These are phyloP conservation scores for Kodamaea neixiangensis DNA, from an alignment of 805 yeast genomes.

Conservation along the genomic window DNA sequence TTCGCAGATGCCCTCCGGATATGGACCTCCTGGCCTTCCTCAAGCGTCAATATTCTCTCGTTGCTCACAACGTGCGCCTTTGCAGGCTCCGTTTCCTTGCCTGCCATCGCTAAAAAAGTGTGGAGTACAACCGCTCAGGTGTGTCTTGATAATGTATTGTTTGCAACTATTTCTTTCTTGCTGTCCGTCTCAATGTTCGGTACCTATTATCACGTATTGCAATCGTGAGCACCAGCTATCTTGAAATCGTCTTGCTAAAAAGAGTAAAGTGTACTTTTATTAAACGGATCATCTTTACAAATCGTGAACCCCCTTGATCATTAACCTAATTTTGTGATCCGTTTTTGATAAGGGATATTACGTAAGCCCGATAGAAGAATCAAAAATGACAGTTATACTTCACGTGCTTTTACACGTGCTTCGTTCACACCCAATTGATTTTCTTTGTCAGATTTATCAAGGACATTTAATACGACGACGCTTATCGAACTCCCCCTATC, in stretches of 20 bases:
- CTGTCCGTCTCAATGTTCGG: not conserved
- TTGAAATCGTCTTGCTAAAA: not conserved
- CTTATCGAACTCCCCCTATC: too few relatives aligned
- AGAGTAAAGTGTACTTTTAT: not conserved
- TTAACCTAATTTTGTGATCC: not conserved
- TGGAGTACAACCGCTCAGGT: not conserved
- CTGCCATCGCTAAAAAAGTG: not conserved
- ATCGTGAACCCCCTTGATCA: not conserved
- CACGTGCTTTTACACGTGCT: not conserved
- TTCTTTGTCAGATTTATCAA: too few relatives aligned
- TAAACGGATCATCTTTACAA: not conserved
- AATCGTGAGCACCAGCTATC: not conserved
- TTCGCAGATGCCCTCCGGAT: constrained; percentile 34
- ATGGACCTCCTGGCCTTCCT: constrained; percentile 17
- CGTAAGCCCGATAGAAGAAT: not conserved
- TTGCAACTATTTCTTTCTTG: not conserved
- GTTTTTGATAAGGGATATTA: not conserved
- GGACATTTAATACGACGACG: too few relatives aligned
- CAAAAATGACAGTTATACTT: not conserved
- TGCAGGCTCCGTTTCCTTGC: not conserved
- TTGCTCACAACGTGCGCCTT: constrained; percentile 2
- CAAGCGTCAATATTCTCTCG: constrained; percentile 14
- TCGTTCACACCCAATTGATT: not conserved
- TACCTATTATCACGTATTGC: not conserved
- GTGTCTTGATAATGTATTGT: not conserved